Conservation (phyloP, 257 asterid genomes). For the Parsonsia alboflavescens region DNA sequence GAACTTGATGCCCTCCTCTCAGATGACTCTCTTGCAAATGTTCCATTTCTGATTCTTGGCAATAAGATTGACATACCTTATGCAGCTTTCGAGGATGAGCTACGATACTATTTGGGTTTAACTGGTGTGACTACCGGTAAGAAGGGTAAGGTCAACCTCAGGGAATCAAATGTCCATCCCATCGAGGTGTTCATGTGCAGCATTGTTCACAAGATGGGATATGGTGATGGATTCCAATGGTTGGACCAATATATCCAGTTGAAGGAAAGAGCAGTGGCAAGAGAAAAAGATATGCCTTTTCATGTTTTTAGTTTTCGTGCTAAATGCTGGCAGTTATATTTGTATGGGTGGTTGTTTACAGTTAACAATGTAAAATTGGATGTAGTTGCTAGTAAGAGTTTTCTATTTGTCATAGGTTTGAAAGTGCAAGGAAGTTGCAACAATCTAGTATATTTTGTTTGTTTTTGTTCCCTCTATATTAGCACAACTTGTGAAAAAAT, state of each 20-base stretch:
- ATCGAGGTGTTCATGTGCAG: slow-evolving; percentile 27
- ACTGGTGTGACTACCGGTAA: slow-evolving; percentile 23
- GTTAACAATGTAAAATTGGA: slow-evolving; percentile 8
- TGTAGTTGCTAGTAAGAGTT: background rate
- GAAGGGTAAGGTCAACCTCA: slow-evolving; percentile 19
- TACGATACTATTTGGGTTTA: slow-evolving; percentile 15
- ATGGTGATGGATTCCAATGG: slow-evolving; percentile 25
- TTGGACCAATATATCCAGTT: slow-evolving; percentile 17
- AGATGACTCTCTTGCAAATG: slow-evolving; percentile 19
- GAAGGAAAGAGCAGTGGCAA: background rate
- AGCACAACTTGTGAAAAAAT: background rate
- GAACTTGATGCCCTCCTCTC: slow-evolving; percentile 22
- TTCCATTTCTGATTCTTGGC: slow-evolving; percentile 22
- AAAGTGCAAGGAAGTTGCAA: background rate
- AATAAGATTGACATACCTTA: slow-evolving; percentile 22
- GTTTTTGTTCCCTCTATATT: background rate
- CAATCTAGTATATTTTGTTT: background rate
- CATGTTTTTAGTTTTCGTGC: background rate
- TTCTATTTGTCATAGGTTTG: background rate
- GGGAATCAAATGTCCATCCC: slow-evolving; percentile 20
- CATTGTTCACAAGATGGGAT: slow-evolving; percentile 17
- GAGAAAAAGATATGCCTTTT: background rate
- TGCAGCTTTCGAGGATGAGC: slow-evolving; percentile 21
- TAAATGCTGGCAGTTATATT: background rate
- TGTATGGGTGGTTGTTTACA: background rate